Percentiles rank a stretch among this genome's conserved stretches.
These are phyloP conservation scores for Trametes cingulata DNA, from an alignment of 768 basidiomycete species.

Conservation along the genomic window DNA sequence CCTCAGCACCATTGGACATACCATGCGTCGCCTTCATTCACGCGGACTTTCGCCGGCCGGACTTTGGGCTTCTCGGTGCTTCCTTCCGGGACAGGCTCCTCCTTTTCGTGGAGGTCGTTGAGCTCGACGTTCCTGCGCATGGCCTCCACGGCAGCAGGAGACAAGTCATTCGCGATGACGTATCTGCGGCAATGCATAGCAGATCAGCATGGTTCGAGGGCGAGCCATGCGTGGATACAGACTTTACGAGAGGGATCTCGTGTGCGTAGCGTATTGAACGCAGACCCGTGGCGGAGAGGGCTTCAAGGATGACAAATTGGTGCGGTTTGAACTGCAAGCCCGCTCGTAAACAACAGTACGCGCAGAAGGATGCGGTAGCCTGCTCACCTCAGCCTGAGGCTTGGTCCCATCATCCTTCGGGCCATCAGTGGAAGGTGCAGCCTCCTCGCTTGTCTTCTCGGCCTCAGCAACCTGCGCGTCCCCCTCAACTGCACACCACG, in stretches of 20 bases:
- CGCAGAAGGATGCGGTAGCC: no score
- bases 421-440: not conserved
- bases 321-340: slow-evolving; percentile 51
- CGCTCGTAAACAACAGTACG: no score
- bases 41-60: slow-evolving; percentile 58
- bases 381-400: slow-evolving; percentile 19
- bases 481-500: slow-evolving; percentile 5
- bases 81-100: slow-evolving; percentile 10
- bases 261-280: slow-evolving; percentile 97
- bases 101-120: slow-evolving; percentile 62
- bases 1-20: slow-evolving; percentile 29
- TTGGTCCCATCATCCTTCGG: not conserved
- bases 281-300: slow-evolving; percentile 93
- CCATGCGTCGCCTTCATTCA: slow-evolving; percentile 97
- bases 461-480: not conserved
- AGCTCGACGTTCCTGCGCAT: slow-evolving; percentile 85
- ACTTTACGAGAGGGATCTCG: slow-evolving; percentile 92
- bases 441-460: not conserved
- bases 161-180: slow-evolving; percentile 94
- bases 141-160: slow-evolving; percentile 75
- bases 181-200: slow-evolving; percentile 49
- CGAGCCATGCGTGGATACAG: slow-evolving; percentile 24
- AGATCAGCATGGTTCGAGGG: not conserved
- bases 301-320: slow-evolving; percentile 83
- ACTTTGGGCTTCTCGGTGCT: not conserved